Evolutionary conservation across 345 rosid genomes (phyloP).

Genomic region (Eucalyptus regnans): DNA sequence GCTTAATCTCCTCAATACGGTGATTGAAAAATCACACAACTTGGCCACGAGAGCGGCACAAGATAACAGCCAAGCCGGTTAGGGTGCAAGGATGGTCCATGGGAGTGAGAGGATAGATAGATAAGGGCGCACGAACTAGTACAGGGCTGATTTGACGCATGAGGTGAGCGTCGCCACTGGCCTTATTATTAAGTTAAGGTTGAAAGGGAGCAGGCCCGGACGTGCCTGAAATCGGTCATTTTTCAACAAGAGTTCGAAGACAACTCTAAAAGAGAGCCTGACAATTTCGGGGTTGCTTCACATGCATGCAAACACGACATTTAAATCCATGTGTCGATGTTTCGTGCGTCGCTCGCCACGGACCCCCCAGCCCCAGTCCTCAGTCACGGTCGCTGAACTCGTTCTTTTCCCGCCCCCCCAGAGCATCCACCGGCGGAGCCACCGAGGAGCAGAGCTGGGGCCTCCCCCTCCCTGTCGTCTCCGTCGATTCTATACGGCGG

Average conservation of each 20-base stretch:
- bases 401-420: neutral
- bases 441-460: neutral
- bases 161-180: neutral
- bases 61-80: neutral
- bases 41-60: neutral
- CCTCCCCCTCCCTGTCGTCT: neutral
- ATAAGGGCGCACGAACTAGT: neutral
- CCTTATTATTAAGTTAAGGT: slow-evolving; percentile 3
- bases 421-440: neutral
- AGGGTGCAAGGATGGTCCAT: neutral
- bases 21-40: neutral
- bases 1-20: neutral
- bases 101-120: neutral
- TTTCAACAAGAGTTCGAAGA: neutral
- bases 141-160: neutral
- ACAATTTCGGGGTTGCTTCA: neutral
- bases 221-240: neutral
- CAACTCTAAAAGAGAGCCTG: neutral
- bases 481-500: neutral
- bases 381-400: neutral
- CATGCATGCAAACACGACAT: neutral
- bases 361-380: neutral
- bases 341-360: neutral
- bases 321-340: neutral
- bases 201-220: neutral